Evolutionary conservation across 371 early-diverging fungal genomes (phyloP), one percentile per base, ranked within the genome.

Genomic region (Mortierella sp.): DNA sequence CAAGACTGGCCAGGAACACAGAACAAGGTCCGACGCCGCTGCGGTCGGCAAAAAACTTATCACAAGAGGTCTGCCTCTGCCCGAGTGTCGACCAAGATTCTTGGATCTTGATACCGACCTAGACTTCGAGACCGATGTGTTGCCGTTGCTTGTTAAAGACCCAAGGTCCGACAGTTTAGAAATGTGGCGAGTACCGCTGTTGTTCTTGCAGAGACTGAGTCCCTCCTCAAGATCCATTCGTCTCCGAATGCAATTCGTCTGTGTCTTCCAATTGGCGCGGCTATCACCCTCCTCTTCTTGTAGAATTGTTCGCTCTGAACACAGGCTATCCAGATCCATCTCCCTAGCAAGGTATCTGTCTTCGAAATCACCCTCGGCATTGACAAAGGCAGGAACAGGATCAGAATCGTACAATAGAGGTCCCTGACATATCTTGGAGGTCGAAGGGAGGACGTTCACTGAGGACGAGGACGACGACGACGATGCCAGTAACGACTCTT

Each of bases 271-370:
- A 4, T 48, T 42, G 15, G 43, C 44, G 7, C 30, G n/a, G 9
- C 23, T 17, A 6, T 28, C 31, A 21, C 6, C 31, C 3, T 12
- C 42, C 3, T 12, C 42, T 24, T 7, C 30, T 7, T 15, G 21
- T 3, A 55, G 5, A 12, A 34, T 2, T 5, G 42, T 24, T n/a
- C 52, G 34, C 14, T 54, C 39, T 28, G 54, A 23, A 23, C 54
- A 47, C 21, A 44, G 6, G 28, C 19, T 48, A 15, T 54, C 65
- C n/a, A 51, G 49, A 2, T 58, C 49, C 53, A 58, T 66, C 50
- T 64, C 64, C 56, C 48, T 64, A 47, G 57, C 58, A 24, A 57
- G 66, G 15, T 54, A 54, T 12, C 58, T 59, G 11, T 58, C 53
- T 15, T 66, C 66, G 19, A 58, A 58, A 4, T 66, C 66, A 26